Evolutionary conservation across 306 rosid species (phyloP).

Genomic region (Medicago truncatula): MtrunA17r5.0-ANR NC_053045.1:30020001-30020500

Average conservation of each 20-base stretch:
- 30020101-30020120: no score
- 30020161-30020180: no score
- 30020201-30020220: not conserved
- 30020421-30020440: constrained; percentile 53
- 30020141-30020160: no score
- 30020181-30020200: not conserved
- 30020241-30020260: constrained; percentile 99
- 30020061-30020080: no score
- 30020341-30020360: constrained; percentile 76
- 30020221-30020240: constrained; percentile 46
- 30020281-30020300: constrained; percentile 86
- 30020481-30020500: not conserved
- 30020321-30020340: constrained; percentile 98
- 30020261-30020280: constrained; percentile 76
- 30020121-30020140: not conserved
- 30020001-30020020: not conserved
- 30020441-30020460: constrained; percentile 45
- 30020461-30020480: constrained; percentile 23
- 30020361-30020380: constrained; percentile 17
- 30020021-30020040: no score
- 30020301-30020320: constrained; percentile 88
- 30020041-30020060: no score
- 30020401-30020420: constrained; percentile 38
- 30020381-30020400: constrained; percentile 21
- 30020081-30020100: no score